Percentiles rank a stretch among this genome's conserved stretches.
These are phyloP conservation scores for Meyerozyma elateridarum DNA, from an alignment of 1,139 yeast species.

Conservation along the genomic window DNA sequence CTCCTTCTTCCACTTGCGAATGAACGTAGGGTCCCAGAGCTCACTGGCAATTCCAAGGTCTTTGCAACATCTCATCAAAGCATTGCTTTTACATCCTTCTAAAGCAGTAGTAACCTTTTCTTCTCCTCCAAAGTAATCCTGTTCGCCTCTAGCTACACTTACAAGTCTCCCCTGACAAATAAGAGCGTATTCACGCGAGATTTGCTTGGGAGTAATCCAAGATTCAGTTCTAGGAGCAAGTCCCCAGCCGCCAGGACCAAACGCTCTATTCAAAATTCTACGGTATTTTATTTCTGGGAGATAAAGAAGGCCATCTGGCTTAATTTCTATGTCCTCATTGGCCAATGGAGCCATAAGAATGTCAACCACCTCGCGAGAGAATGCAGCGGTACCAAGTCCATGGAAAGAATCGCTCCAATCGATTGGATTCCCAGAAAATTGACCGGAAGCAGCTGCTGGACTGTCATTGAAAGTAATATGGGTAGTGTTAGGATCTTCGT, in stretches of 20 bases:
- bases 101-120: constrained; percentile 91
- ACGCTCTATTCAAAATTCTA: constrained; percentile 78
- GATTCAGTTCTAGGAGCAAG: constrained; percentile 90
- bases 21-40: constrained; percentile 93
- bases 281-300: constrained; percentile 94
- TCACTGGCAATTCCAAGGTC: constrained; percentile 96
- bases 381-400: constrained; percentile 79
- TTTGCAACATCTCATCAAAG: constrained; percentile 95
- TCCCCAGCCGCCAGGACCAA: constrained; percentile 99
- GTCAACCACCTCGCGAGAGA: constrained; percentile 55
- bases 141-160: constrained; percentile 93
- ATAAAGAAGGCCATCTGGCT: constrained; percentile 90
- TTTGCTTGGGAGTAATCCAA: constrained; percentile 54
- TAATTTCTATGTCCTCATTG: constrained; percentile 78
- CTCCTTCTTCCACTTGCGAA: constrained; percentile 69
- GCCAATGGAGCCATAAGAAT: constrained; percentile 57
- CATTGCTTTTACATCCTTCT: constrained; percentile 96
- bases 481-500: neutral
- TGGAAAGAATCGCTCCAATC: constrained; percentile 76
- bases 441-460: constrained; percentile 10
- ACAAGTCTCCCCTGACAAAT: constrained; percentile 86
- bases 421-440: constrained; percentile 17
- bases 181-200: constrained; percentile 85
- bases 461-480: constrained; percentile 19
- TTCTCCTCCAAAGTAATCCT: constrained; percentile 78